Evolutionary conservation across 2,329 filamentous ascomycete species (phyloP), one percentile per base, ranked within the genome.

Genomic region (Verticillium alfalfae): DNA sequence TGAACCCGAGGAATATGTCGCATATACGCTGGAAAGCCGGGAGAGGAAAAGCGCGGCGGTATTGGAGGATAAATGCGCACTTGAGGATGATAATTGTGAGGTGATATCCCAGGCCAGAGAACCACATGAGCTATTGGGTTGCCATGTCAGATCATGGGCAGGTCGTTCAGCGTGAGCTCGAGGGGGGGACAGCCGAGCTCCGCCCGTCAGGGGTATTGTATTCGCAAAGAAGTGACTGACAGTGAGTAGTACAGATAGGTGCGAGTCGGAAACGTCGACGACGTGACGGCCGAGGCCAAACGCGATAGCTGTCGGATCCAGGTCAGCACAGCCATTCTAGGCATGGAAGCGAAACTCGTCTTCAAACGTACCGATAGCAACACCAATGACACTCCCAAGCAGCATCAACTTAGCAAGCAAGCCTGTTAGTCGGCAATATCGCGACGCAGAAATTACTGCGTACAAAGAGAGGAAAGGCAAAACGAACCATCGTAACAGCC

Each of bases 51-150:
- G 76, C 67, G 26, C 75, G 73, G 49, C 72, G 72, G 67, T 76
- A 77, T 62, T 76, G 75, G 8, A 74, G 63, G 34, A 76, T 66
- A 45, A 77, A 73, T 0, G 73, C 73, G 58, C 72, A 68, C 61
- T 77, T 77, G 61, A 73, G 68, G 31, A 67, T 63, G 39, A 67
- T 57, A 2, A 76, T 66, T 31, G 67, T 64, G 8, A 65, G 56
- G 56, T 71, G 71, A 65, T 76, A 76, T 22, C 45, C 45, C 45
- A 52, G 18, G 9, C 45, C 45, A 3, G 45, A 52, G 45, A 52
- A 52, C 45, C 45, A 52, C 6, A 52, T 10, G 18, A 52, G 45
- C 45, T 52, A 18, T 22, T 18, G 18, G 4, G 45, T 12, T 5
- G 18, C n/a, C 18, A 18, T 52, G 10, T 52, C 4, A 52, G 45